These are phyloP conservation scores for Epithemia pelagica DNA, from an alignment of 108 stramenopile genomes.

Conservation along the genomic window DNA sequence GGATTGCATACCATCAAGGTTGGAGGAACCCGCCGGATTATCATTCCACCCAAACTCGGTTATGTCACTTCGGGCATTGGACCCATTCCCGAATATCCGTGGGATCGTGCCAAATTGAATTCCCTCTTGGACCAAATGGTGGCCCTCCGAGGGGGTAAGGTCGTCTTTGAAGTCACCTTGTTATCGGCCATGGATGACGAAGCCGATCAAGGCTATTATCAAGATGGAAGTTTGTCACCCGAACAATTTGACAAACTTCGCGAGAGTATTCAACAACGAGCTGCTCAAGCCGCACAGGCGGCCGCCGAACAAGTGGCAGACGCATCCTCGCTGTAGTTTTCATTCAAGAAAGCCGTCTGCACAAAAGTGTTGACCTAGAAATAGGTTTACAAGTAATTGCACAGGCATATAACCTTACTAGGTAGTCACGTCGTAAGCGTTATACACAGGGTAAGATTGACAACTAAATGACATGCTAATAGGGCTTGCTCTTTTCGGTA, in stretches of 20 bases:
- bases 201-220: constrained; percentile 87
- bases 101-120: constrained; percentile 60
- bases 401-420: too few relatives aligned
- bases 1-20: constrained; percentile 80
- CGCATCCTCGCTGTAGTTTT: too few relatives aligned
- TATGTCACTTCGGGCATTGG: constrained; percentile 60
- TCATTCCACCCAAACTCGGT: constrained; percentile 82
- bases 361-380: too few relatives aligned
- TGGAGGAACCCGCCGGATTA: constrained; percentile 61
- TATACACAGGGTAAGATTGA: too few relatives aligned
- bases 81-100: constrained; percentile 62
- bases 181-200: constrained; percentile 61
- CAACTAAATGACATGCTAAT: too few relatives aligned
- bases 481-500: too few relatives aligned
- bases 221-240: constrained; percentile 49
- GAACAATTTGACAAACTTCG: constrained; percentile 51
- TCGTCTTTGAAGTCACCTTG: constrained; percentile 71
- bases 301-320: background rate
- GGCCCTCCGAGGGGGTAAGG: constrained; percentile 53
- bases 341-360: too few relatives aligned
- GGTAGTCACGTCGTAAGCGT: too few relatives aligned
- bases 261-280: constrained; percentile 4
- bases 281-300: background rate
- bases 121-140: constrained; percentile 61
- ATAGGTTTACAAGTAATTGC: too few relatives aligned